A percentile compares a stretch with the other conserved stretches of the same genome.
phyloP scores from a whole-genome alignment of 306 rosid species.

The Benincasa hispida region DNA sequence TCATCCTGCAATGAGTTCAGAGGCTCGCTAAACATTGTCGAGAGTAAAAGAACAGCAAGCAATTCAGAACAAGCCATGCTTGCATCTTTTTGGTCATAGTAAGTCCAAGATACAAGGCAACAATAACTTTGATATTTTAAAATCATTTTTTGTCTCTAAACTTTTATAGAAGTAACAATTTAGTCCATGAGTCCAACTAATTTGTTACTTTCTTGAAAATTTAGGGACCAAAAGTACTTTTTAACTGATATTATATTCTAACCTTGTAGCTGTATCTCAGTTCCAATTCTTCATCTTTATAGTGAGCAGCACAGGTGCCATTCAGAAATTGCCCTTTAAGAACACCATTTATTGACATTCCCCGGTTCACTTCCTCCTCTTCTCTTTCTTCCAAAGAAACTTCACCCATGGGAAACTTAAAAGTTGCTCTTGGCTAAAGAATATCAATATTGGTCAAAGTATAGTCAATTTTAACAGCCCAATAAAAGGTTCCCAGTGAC shows the following conservation, averaged over 20 bases:
- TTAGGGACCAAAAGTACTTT: too few species aligned
- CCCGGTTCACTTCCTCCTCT: slow-evolving; percentile 41
- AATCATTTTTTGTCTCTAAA: too few species aligned
- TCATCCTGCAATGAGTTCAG: slow-evolving; percentile 55
- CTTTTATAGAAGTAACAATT: too few species aligned
- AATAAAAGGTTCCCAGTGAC: background rate
- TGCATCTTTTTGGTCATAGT: background rate
- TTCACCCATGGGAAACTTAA: slow-evolving; percentile 79
- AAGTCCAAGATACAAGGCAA: background rate
- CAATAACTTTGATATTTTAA: background rate
- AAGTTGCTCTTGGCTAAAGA: slow-evolving; percentile 82
- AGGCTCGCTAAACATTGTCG: background rate
- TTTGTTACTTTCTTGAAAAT: too few species aligned
- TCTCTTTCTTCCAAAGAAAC: slow-evolving; percentile 57
- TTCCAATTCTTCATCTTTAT: slow-evolving; percentile 54
- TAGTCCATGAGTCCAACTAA: too few species aligned
- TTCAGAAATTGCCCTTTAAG: slow-evolving; percentile 40
- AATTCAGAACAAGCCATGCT: background rate
- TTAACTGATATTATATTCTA: background rate
- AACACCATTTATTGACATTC: slow-evolving; percentile 47
- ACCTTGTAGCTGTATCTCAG: slow-evolving; percentile 75
- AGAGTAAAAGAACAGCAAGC: background rate
- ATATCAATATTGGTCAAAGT: background rate
- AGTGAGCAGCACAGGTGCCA: slow-evolving; percentile 61
- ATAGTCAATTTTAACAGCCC: background rate